Evolutionary conservation across 306 rosid species (phyloP).

Genomic region (Inga oerstediana): DNA sequence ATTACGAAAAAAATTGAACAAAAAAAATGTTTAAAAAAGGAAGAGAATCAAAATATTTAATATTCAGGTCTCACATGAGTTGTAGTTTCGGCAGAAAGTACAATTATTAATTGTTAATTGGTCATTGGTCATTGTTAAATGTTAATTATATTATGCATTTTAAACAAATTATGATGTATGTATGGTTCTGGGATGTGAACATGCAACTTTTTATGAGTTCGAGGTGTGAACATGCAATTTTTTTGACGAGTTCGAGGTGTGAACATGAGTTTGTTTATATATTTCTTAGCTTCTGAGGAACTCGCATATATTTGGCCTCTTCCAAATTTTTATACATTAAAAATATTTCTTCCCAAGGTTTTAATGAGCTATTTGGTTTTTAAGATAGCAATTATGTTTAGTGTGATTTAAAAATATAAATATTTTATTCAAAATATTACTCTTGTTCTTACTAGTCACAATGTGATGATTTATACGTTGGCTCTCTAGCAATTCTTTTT

Average conservation of each 20-base stretch:
- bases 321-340: too few species aligned
- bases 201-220: too few species aligned
- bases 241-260: not conserved
- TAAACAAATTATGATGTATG: not conserved
- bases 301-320: not conserved
- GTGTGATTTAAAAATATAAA: not conserved
- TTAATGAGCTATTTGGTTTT: not conserved
- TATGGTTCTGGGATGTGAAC: not conserved
- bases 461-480: not conserved
- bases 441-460: not conserved
- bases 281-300: not conserved
- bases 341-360: not conserved
- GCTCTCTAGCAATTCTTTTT: not conserved
- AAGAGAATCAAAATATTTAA: not conserved
- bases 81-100: not conserved
- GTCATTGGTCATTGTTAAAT: too few species aligned
- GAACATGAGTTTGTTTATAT: not conserved
- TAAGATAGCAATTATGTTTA: too few species aligned
- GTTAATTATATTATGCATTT: not conserved
- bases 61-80: not conserved
- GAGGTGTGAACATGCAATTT: not conserved
- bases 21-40: not conserved
- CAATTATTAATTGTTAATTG: not conserved
- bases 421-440: not conserved
- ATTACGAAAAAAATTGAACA: too few species aligned